These are phyloP conservation scores for Calocybe gambosa DNA, from an alignment of 1,284 basidiomycete species.

Conservation along the genomic window DNA sequence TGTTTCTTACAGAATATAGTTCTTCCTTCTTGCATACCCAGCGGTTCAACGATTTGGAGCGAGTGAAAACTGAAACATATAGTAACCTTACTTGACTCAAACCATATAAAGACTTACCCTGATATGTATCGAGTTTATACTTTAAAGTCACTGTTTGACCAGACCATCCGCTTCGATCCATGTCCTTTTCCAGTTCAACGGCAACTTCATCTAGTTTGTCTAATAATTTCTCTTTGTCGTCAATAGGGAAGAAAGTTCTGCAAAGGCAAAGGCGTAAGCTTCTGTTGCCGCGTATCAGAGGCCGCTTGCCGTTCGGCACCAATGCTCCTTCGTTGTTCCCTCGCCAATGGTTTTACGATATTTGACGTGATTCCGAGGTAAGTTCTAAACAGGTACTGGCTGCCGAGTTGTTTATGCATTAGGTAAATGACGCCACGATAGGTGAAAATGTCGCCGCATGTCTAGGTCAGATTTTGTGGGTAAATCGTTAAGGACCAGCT, in stretches of 20 bases:
- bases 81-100: neutral
- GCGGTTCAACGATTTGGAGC: conserved; percentile 71
- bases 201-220: conserved; percentile 75
- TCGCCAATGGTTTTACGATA: conserved; percentile 63
- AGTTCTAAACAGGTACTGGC: conserved; percentile 66
- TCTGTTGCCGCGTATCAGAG: neutral
- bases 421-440: conserved; percentile 68
- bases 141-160: conserved; percentile 77
- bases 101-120: conserved; percentile 39
- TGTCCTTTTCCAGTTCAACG: conserved; percentile 73
- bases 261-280: neutral
- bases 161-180: conserved; percentile 64
- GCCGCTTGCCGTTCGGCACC: conserved; percentile 71
- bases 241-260: conserved; percentile 73
- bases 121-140: conserved; percentile 75
- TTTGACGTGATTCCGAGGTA: conserved; percentile 86
- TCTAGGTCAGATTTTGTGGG: conserved; percentile 37
- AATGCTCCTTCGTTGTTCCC: conserved; percentile 81
- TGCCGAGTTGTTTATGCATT: conserved; percentile 82
- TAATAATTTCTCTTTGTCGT: conserved; percentile 61
- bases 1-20: conserved; percentile 57
- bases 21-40: conserved; percentile 79
- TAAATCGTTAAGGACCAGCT: neutral
- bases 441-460: conserved; percentile 79
- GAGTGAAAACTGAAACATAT: conserved; percentile 61